These are phyloP conservation scores for Talaromyces islandicus DNA, from an alignment of 2,329 filamentous ascomycete genomes.

Conservation along the genomic window DNA sequence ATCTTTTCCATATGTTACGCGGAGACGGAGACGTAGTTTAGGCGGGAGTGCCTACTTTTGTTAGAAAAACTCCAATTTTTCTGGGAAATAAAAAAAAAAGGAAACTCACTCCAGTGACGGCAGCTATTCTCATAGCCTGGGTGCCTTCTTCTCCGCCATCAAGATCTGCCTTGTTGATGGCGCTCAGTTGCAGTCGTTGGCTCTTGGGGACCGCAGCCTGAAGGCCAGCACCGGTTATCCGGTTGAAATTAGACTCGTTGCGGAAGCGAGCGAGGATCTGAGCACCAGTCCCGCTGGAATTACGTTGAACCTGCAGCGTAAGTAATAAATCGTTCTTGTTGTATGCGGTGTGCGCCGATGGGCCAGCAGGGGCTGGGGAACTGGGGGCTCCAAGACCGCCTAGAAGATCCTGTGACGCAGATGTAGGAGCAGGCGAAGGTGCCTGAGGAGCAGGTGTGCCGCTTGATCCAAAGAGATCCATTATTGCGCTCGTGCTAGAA, in stretches of 20 bases:
- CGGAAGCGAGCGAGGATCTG: conserved; percentile 80
- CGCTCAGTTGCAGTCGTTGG: conserved; percentile 86
- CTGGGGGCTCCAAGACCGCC: conserved; percentile 42
- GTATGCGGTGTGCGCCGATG: conserved; percentile 65
- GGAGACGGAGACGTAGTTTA: conserved; percentile 72
- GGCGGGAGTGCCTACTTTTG: conserved; percentile 58
- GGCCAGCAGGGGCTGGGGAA: conserved; percentile 45
- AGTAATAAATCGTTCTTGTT: conserved; percentile 78
- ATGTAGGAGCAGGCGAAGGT: conserved; percentile 20
- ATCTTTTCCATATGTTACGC: conserved; percentile 72
- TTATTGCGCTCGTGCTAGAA: conserved; percentile 67
- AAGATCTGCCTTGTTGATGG: conserved; percentile 76
- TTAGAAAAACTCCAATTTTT: conserved; percentile 19
- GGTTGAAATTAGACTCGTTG: conserved; percentile 62
- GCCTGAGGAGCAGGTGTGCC: conserved; percentile 45
- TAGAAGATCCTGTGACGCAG: conserved; percentile 25
- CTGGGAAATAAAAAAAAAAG: not conserved
- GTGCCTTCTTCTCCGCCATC: conserved; percentile 74
- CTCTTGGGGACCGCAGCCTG: conserved; percentile 96
- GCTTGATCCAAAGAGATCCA: conserved; percentile 72
- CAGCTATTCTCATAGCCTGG: conserved; percentile 82
- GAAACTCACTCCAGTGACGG: conserved; percentile 74
- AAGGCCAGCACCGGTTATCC: conserved; percentile 69
- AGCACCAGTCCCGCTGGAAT: conserved; percentile 54
- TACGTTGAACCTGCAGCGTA: conserved; percentile 77